Evolutionary conservation across 2,329 filamentous ascomycete species (phyloP), one percentile per base, ranked within the genome.

Genomic region (Leptographium lundbergii): DNA sequence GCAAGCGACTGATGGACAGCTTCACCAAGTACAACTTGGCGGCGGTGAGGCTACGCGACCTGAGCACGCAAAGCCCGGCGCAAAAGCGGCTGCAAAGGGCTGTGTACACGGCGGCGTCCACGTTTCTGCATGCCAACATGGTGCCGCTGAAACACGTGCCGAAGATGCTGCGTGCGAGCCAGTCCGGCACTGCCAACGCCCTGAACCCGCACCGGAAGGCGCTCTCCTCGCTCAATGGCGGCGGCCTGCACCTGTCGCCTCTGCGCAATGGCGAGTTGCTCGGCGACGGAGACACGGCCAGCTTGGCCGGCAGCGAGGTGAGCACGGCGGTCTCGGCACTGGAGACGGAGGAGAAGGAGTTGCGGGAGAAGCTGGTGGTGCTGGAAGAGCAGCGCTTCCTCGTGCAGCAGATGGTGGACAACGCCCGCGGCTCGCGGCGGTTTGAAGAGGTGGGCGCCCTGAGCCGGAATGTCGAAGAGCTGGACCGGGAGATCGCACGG

Each of bases 361-460:
- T 95, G 1, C 81, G 87, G 19, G 91, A 96, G 67, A 78, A 84
- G 4, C 74, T 96, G 14, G 87, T 94, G 34, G 86, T 96, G 7
- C 77, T 96, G 1, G 90, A 96, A 70, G 91, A 96, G 72, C 91
- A 96, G 70, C 87, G 85, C 63, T 95, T 95, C 71, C 84, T 96
- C 72, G 90, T 96, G 0, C 83, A 85, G 45, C 85, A 89, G 65
- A 95, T 95, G 90, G 82, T 95, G 52, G 82, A 81, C 9, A 82
- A 86, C 61, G 89, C 91, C 0, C 86, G 86, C 54, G 86, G 85
- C 50, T 82, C 87, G 13, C 77, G 89, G 32, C 84, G 89, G 60
- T 95, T 95, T 65, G 91, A 96, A 67, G 91, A 96, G 71, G 88
- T 95, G 2, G 82, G 84, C 59, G 89, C 88, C 13, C 73, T 96